Conservation (phyloP, 2,329 filamentous ascomycete genomes). For the Hymenoscyphus fraxineus region DNA sequence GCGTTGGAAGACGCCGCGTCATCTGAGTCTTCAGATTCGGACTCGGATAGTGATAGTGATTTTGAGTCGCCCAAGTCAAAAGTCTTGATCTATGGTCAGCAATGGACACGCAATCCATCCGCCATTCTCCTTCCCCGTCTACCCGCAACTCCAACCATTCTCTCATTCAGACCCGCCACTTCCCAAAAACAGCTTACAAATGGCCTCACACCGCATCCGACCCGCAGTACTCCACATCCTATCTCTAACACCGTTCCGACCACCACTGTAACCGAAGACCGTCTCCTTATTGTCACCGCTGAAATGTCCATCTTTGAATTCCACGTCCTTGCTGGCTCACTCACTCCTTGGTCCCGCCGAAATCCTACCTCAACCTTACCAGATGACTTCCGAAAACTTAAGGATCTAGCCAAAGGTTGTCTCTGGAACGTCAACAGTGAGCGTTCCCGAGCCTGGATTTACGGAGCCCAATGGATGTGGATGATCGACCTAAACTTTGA, state of each 20-base stretch:
- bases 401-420: conserved; percentile 77
- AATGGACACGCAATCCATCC: conserved; percentile 73
- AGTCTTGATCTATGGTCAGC: conserved; percentile 53
- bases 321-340: conserved; percentile 68
- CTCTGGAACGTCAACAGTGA: conserved; percentile 68
- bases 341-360: conserved; percentile 81
- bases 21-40: conserved; percentile 36
- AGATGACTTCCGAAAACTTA: conserved; percentile 65
- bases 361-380: conserved; percentile 77
- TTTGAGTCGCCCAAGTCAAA: conserved; percentile 42
- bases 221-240: conserved; percentile 30
- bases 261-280: conserved; percentile 47
- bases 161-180: conserved; percentile 59
- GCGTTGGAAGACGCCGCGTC: conserved; percentile 38
- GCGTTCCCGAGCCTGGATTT: conserved; percentile 75
- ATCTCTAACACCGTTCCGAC: conserved; percentile 44
- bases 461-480: conserved; percentile 79
- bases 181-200: conserved; percentile 39
- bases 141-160: conserved; percentile 58
- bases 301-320: conserved; percentile 72
- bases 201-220: conserved; percentile 39
- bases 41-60: conserved; percentile 44
- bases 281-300: conserved; percentile 58
- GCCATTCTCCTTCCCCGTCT: conserved; percentile 67
- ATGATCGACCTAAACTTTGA: conserved; percentile 85